Percentiles rank a stretch among this genome's conserved stretches.
phyloP scores from a whole-genome alignment of 345 rosid genomes.

The Camelina sativa region DNA sequence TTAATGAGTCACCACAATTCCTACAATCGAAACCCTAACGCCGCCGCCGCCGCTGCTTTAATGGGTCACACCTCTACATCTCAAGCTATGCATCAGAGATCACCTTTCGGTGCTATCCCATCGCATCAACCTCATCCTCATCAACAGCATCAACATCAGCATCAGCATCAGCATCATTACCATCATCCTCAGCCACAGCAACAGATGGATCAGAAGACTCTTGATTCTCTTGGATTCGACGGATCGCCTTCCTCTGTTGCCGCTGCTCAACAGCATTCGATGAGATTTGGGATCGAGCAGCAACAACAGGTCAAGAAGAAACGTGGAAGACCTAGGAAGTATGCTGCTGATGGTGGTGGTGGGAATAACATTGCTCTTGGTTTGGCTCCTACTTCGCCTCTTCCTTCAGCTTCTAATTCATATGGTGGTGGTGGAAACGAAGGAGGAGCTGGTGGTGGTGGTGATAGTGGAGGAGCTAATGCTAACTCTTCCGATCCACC shows the following conservation, averaged over 20 bases:
- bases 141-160: too few relatives aligned
- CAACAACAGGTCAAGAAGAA: slow-evolving; percentile 66
- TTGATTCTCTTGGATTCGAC: slow-evolving; percentile 60
- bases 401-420: slow-evolving; percentile 55
- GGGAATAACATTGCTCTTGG: slow-evolving; percentile 77
- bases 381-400: slow-evolving; percentile 67
- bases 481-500: slow-evolving; percentile 57
- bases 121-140: slow-evolving; percentile 34
- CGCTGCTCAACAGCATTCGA: slow-evolving; percentile 30
- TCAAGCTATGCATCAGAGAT: slow-evolving; percentile 38
- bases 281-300: slow-evolving; percentile 46
- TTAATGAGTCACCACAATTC: slow-evolving; percentile 47
- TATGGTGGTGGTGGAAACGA: slow-evolving; percentile 40
- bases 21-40: slow-evolving; percentile 46
- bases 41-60: slow-evolving; percentile 33
- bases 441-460: slow-evolving; percentile 37
- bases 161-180: slow-evolving; percentile 14
- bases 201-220: slow-evolving; percentile 44
- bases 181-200: slow-evolving; percentile 41
- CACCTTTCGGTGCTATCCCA: slow-evolving; percentile 37
- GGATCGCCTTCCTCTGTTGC: slow-evolving; percentile 63
- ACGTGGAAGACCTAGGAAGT: slow-evolving; percentile 92
- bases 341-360: slow-evolving; percentile 74
- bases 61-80: slow-evolving; percentile 46
- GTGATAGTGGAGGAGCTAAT: slow-evolving; percentile 38